Evolutionary conservation across 148 eudicot genomes (phyloP).

Genomic region (Chenopodium quinoa): DNA sequence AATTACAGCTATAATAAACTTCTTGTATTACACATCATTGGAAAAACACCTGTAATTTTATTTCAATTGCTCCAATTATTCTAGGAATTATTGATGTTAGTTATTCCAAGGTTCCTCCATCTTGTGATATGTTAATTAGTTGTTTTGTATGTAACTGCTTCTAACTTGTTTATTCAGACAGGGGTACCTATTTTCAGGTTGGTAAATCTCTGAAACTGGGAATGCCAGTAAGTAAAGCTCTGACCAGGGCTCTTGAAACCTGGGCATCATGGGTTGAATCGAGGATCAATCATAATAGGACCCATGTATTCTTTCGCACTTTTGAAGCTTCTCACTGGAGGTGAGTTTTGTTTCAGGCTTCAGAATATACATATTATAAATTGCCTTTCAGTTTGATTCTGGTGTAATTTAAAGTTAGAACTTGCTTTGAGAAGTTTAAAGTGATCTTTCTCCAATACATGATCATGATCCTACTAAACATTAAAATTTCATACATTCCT

Average conservation of each 20-base stretch:
- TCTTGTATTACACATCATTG: not conserved
- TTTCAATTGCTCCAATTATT: not conserved
- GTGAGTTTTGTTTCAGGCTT: slow-evolving; percentile 32
- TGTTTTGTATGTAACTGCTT: slow-evolving; percentile 9
- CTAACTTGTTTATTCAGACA: slow-evolving; percentile 55
- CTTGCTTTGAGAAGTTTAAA: not conserved
- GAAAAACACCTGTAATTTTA: not conserved
- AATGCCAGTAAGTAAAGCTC: slow-evolving; percentile 64
- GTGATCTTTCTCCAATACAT: not conserved
- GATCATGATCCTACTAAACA: not conserved
- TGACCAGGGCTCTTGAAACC: slow-evolving; percentile 57
- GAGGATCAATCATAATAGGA: slow-evolving; percentile 58
- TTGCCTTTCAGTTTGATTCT: not conserved
- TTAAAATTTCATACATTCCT: not conserved
- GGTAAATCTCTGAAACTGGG: slow-evolving; percentile 76
- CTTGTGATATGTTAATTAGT: not conserved
- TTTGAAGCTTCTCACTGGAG: slow-evolving; percentile 93
- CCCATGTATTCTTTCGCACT: slow-evolving; percentile 89
- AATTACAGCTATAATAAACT: not conserved
- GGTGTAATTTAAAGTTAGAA: not conserved
- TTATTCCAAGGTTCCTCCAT: not conserved
- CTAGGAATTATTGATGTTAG: not conserved
- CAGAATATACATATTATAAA: not conserved
- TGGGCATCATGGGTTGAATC: slow-evolving; percentile 91
- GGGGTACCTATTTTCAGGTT: slow-evolving; percentile 87